These are phyloP conservation scores for Microbotryum scabiosae DNA, from an alignment of 1,284 basidiomycete species.

Conservation along the genomic window DNA sequence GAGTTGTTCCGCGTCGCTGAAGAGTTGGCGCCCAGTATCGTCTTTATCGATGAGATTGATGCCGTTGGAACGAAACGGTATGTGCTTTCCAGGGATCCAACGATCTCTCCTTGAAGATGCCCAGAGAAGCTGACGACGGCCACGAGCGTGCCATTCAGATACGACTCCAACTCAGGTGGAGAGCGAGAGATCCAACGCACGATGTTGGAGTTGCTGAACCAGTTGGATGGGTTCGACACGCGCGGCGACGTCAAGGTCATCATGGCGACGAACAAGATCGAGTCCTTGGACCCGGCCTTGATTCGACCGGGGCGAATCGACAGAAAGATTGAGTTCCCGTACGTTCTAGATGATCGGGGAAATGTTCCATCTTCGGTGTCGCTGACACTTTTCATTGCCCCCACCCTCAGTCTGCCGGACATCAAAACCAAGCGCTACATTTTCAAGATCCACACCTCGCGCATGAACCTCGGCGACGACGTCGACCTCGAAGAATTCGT, in stretches of 20 bases:
- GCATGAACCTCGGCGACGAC: conserved; percentile 86
- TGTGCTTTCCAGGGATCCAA: neutral
- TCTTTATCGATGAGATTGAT: conserved; percentile 47
- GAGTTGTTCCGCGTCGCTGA: conserved; percentile 45
- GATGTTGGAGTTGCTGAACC: conserved; percentile 47
- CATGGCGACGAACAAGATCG: conserved; percentile 88
- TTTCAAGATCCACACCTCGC: conserved; percentile 90
- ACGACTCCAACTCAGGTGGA: conserved; percentile 45
- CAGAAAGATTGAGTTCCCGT: conserved; percentile 66
- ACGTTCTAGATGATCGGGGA: conserved; percentile 9
- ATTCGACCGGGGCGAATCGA: conserved; percentile 98
- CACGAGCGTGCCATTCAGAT: conserved; percentile 25
- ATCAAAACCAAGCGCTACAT: conserved; percentile 97
- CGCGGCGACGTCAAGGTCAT: conserved; percentile 94
- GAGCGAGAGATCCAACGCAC: conserved; percentile 45
- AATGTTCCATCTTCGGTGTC: too few relatives aligned
- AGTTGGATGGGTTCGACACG: conserved; percentile 98
- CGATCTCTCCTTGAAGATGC: neutral
- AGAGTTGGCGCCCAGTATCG: conserved; percentile 44
- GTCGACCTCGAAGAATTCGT: conserved; percentile 96
- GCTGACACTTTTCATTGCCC: too few relatives aligned
- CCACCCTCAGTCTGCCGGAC: conserved; percentile 64
- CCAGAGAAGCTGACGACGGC: neutral
- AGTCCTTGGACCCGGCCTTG: conserved; percentile 89
- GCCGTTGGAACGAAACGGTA: conserved; percentile 45